These are phyloP conservation scores for Penicillium glabrum DNA, from an alignment of 2,329 filamentous ascomycete species.

Conservation along the genomic window DNA sequence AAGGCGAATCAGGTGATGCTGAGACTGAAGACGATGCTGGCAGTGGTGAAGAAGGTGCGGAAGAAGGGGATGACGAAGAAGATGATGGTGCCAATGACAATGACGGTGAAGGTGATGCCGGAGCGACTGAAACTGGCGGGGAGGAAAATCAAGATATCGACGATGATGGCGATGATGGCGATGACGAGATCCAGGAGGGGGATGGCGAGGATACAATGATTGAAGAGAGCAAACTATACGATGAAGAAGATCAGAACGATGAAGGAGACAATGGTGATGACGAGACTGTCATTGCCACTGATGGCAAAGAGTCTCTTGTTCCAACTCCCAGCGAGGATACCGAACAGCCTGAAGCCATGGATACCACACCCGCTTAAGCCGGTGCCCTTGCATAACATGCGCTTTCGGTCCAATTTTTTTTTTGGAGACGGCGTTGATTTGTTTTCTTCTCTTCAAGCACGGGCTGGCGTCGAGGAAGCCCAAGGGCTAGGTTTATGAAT, in stretches of 20 bases:
- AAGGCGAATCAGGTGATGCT: conserved; percentile 22
- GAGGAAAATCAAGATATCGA: conserved; percentile 11
- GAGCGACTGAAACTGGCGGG: conserved; percentile 12
- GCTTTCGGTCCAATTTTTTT: background rate
- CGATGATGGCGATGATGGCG: conserved; percentile 3
- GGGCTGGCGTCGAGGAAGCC: background rate
- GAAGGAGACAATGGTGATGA: background rate
- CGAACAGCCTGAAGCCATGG: conserved; percentile 13
- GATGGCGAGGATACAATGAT: conserved; percentile 1
- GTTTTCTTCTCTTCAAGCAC: background rate
- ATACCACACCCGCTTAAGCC: conserved; percentile 10
- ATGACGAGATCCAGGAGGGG: conserved; percentile 16
- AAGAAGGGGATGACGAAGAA: conserved; percentile 14
- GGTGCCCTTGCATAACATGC: background rate
- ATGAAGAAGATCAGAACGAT: conserved; percentile 5
- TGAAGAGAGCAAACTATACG: conserved; percentile 11
- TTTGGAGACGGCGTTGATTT: background rate
- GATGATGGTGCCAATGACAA: conserved; percentile 15
- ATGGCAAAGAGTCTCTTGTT: background rate
- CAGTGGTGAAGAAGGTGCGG: conserved; percentile 20
- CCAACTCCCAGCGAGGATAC: conserved; percentile 2
- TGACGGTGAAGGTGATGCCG: conserved; percentile 17
- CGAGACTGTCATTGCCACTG: background rate
- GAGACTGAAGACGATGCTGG: conserved; percentile 23
- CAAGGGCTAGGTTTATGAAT: background rate